Base-by-base conservation (phyloP, 192 early-diverging fungal genomes). In the Dispira parvispora region DNA sequence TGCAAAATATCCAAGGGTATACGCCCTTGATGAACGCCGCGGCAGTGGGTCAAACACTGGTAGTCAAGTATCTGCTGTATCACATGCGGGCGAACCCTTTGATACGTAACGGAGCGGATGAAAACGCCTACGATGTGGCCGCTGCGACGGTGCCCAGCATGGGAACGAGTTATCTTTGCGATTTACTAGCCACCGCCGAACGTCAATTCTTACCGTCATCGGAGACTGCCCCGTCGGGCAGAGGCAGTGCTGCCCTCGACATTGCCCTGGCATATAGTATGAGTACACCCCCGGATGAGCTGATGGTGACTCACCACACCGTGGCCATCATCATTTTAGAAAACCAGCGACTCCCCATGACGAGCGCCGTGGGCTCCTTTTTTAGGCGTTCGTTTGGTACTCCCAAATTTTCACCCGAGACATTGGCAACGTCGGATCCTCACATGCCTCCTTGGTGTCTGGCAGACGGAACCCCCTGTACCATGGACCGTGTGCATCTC, bases 121-220 rank as follows among this genome's bases (percentile, higher is more conserved):
- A 91, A 56, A 71, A 77, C 2, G 88, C 88, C 0, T 88, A 88
- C 69, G 85, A 89, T 69, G 77, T 82, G 20, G 86, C 86, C 14
- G 84, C 88, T 2, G 82, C 79, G 45, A 71, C 75, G 46, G 77
- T 80, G 43, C 78, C 87, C 60, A 62, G 78, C 9, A 75, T 82
- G 66, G 58, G 58, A 16, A 16, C 42, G n/a, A 38, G 42, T 14
- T 61, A 61, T 25, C 76, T 87, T 38, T 88, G 86, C 63, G 78
- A 81, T 44, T 67, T 89, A 46, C 61, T 91, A 8, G 71, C 84
- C 56, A 75, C 66, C 18, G 71, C 82, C 23, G 85, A 85, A 43
- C 71, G 73, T 28, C 46, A 38, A 8, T 16, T 52, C 32, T 38
- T 38, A 38, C 38, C 58, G 38, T 26, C 38, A n/a, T 26, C 20